Percentiles rank a stretch among this genome's conserved stretches.
These are phyloP conservation scores for Ceratocystis cacaofunesta DNA, from an alignment of 2,329 filamentous ascomycete species.

Conservation along the genomic window DNA sequence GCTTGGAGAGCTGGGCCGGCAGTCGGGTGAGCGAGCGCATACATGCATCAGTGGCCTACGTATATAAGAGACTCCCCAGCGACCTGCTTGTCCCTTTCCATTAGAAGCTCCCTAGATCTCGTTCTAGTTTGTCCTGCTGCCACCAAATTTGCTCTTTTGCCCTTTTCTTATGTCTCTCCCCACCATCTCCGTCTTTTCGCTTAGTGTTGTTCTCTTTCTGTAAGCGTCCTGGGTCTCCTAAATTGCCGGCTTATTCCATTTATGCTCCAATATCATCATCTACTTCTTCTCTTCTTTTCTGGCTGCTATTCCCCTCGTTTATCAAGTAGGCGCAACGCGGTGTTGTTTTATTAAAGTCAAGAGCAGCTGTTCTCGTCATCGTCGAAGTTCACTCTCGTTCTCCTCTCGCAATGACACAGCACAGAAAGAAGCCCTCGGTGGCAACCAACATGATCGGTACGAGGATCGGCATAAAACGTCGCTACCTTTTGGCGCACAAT, in stretches of 20 bases:
- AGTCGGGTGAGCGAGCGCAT: not conserved
- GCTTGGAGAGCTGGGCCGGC: not conserved
- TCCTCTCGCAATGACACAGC: slow-evolving; percentile 24
- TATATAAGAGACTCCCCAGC: not conserved
- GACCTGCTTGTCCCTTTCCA: not conserved
- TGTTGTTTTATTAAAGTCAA: not conserved
- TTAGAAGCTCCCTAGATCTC: not conserved
- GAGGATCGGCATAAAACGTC: not conserved
- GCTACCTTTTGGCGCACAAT: not conserved
- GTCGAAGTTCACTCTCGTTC: not conserved
- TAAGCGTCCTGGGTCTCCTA: not conserved
- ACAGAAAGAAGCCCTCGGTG: slow-evolving; percentile 55
- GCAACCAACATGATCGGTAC: slow-evolving; percentile 84
- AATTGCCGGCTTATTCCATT: not conserved
- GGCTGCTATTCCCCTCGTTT: not conserved
- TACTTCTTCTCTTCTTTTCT: slow-evolving; percentile 12
- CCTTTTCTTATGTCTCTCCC: not conserved
- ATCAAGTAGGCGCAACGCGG: not conserved
- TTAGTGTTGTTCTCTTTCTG: slow-evolving; percentile 2
- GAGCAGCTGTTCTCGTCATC: not conserved
- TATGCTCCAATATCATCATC: not conserved
- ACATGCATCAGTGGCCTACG: not conserved
- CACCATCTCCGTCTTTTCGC: slow-evolving; percentile 6
- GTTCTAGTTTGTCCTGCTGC: not conserved
- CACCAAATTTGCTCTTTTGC: not conserved